phyloP scores from a whole-genome alignment of 2,329 filamentous ascomycete species.

The Domatiomyces catenatus region DNA sequence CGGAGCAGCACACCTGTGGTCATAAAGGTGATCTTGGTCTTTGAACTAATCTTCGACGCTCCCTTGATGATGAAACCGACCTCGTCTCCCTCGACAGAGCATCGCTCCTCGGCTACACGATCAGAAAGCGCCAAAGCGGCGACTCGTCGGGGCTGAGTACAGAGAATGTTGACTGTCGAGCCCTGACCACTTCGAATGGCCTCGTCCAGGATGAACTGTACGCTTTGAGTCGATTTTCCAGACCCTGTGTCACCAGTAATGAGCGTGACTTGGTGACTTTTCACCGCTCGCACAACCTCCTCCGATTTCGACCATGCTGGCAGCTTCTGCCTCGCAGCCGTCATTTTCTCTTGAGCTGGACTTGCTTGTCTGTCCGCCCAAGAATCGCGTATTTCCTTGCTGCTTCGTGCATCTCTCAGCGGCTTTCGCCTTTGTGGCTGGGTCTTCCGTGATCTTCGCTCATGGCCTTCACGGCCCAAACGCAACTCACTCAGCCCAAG shows the following conservation, averaged over 20 bases:
- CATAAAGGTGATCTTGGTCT: constrained; percentile 85
- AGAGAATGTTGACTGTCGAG: constrained; percentile 71
- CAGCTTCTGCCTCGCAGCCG: constrained; percentile 53
- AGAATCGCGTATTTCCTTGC: constrained; percentile 36
- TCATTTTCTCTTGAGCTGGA: constrained; percentile 57
- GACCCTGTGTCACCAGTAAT: constrained; percentile 95
- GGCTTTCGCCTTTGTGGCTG: not conserved
- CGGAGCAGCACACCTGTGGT: constrained; percentile 87
- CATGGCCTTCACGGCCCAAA: not conserved
- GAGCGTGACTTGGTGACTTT: constrained; percentile 72
- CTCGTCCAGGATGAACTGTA: constrained; percentile 90
- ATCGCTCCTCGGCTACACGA: constrained; percentile 83
- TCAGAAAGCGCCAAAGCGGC: constrained; percentile 89
- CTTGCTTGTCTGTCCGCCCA: constrained; percentile 56
- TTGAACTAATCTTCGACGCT: constrained; percentile 59
- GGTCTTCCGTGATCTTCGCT: not conserved
- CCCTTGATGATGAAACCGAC: constrained; percentile 85
- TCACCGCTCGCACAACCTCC: constrained; percentile 60
- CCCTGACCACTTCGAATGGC: constrained; percentile 64
- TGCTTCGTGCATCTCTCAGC: constrained; percentile 9
- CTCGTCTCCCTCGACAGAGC: constrained; percentile 64
- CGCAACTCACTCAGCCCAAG: not conserved
- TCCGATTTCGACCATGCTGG: constrained; percentile 80
- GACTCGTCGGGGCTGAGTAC: constrained; percentile 87
- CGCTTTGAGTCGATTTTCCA: constrained; percentile 90